A percentile compares a stretch with the other conserved stretches of the same genome.
phyloP scores from a whole-genome alignment of 1,139 yeast genomes.

The Saccharomyces hybrid region DNA sequence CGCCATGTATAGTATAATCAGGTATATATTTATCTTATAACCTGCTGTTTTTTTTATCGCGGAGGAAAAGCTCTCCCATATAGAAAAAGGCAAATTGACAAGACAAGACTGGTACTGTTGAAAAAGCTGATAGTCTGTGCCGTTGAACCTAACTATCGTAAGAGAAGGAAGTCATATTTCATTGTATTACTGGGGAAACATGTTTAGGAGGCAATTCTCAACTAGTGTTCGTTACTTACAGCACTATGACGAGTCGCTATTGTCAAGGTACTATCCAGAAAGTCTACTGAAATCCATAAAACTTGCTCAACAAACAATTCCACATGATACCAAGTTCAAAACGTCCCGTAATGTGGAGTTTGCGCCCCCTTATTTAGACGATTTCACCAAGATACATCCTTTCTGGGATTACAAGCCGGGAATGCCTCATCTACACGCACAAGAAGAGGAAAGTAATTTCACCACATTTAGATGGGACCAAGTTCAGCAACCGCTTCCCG shows the following conservation, averaged over 20 bases:
- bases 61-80: background rate
- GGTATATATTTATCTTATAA: no score
- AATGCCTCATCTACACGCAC: slow-evolving; percentile 33
- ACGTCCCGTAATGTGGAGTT: slow-evolving; percentile 37
- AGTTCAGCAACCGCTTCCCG: slow-evolving; percentile 24
- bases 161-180: background rate
- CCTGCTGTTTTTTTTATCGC: background rate
- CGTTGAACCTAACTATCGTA: background rate
- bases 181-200: background rate
- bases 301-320: slow-evolving; percentile 70
- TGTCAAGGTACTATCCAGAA: slow-evolving; percentile 27
- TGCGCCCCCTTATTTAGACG: slow-evolving; percentile 57
- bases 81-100: background rate
- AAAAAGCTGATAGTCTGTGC: background rate
- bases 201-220: slow-evolving; percentile 13
- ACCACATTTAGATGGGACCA: slow-evolving; percentile 34
- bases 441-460: slow-evolving; percentile 32
- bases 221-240: slow-evolving; percentile 9
- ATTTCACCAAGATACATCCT: slow-evolving; percentile 48
- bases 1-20: background rate
- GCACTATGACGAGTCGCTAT: slow-evolving; percentile 14
- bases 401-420: slow-evolving; percentile 47
- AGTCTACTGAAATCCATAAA: slow-evolving; percentile 65
- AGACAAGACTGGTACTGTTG: background rate
- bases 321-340: slow-evolving; percentile 35